Conservation (phyloP, 495 filamentous ascomycete genomes). For the Thermothielavioides terrestris region DNA sequence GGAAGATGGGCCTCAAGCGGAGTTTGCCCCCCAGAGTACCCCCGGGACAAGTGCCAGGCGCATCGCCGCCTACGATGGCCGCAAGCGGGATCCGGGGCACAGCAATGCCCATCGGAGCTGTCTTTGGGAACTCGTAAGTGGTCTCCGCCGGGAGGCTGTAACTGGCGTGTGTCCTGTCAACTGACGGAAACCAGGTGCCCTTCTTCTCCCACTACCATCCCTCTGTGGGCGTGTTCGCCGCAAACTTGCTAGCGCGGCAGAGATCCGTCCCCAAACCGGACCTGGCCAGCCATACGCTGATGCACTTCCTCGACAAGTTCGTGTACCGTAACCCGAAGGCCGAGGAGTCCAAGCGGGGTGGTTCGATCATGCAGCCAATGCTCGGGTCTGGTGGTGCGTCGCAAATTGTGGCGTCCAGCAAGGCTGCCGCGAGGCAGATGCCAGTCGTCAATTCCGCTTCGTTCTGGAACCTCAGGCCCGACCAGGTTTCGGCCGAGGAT, state of each 20-base stretch:
- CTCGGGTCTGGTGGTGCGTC: conserved; percentile 52
- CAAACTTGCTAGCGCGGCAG: conserved; percentile 54
- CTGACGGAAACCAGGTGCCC: conserved; percentile 43
- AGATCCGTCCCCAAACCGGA: conserved; percentile 80
- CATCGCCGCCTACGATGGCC: conserved; percentile 58
- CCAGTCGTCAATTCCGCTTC: conserved; percentile 69
- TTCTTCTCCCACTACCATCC: conserved; percentile 83
- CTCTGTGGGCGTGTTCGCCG: conserved; percentile 82
- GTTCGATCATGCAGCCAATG: conserved; percentile 93
- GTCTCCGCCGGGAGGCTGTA: not conserved
- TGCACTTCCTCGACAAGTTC: conserved; percentile 93
- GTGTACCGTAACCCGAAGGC: conserved; percentile 87
- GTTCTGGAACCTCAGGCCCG: conserved; percentile 86
- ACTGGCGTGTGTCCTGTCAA: too few species aligned
- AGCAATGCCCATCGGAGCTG: conserved; percentile 84
- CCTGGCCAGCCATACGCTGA: conserved; percentile 74
- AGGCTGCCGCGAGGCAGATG: conserved; percentile 37
- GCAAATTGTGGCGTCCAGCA: conserved; percentile 56
- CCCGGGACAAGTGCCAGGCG: conserved; percentile 7
- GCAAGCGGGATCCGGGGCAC: conserved; percentile 84
- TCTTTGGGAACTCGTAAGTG: conserved; percentile 77
- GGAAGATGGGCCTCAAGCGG: conserved; percentile 56
- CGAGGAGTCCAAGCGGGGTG: conserved; percentile 51
- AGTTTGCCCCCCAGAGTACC: conserved; percentile 22
- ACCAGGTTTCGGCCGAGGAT: conserved; percentile 80